Evolutionary conservation across 495 filamentous ascomycete species (phyloP).

Genomic region (Xylaria palmicola): DNA sequence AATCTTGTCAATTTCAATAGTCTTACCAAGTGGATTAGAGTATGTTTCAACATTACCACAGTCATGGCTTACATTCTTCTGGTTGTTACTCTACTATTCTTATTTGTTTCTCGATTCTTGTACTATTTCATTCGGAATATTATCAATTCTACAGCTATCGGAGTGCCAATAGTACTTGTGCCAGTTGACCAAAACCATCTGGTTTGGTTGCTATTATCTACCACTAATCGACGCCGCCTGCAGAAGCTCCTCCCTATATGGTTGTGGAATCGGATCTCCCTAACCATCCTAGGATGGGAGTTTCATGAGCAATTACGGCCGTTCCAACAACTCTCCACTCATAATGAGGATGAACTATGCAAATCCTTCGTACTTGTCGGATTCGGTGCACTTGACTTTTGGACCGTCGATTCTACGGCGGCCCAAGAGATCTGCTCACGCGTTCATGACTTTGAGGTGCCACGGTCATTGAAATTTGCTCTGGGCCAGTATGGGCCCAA

Average conservation of each 20-base stretch:
- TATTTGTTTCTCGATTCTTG: constrained; percentile 24
- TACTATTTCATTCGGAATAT: constrained; percentile 25
- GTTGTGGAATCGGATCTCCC: constrained; percentile 22
- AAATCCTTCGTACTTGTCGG: constrained; percentile 27
- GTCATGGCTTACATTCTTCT: neutral
- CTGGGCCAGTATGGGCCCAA: constrained; percentile 29
- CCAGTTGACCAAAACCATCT: constrained; percentile 25
- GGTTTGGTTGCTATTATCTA: constrained; percentile 22
- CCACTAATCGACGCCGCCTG: constrained; percentile 21
- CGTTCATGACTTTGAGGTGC: constrained; percentile 26
- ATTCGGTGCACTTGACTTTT: constrained; percentile 25
- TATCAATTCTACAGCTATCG: constrained; percentile 22
- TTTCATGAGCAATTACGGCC: constrained; percentile 26
- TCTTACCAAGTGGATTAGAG: too few relatives aligned
- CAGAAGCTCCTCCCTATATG: constrained; percentile 22
- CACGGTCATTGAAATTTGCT: constrained; percentile 18
- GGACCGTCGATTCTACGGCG: constrained; percentile 25
- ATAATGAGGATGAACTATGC: constrained; percentile 18
- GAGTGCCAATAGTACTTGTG: constrained; percentile 25
- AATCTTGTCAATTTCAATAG: too few relatives aligned
- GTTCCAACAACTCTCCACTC: constrained; percentile 17
- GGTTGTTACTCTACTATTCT: constrained; percentile 5
- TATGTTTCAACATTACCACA: too few relatives aligned
- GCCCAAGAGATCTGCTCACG: constrained; percentile 23
- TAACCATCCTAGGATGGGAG: constrained; percentile 29